Evolutionary conservation across 495 filamentous ascomycete genomes (phyloP), one percentile per base, ranked within the genome.

Genomic region (Penicillium parvum): DNA sequence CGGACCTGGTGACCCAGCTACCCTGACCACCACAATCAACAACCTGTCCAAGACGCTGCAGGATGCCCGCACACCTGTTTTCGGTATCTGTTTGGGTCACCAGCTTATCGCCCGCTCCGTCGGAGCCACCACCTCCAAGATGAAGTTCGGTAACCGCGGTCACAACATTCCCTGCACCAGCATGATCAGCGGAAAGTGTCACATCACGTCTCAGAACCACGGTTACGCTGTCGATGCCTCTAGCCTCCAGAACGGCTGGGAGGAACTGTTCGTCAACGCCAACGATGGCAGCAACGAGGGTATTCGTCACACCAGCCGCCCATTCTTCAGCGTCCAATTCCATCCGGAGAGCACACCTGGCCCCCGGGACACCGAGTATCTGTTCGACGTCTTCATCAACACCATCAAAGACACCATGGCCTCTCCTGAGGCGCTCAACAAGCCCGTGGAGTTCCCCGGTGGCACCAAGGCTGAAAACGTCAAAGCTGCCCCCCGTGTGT

Each of bases 151-250:
- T 67, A 98, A 98, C 68, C 86, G 92, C 55, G 92, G 92, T 26
- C 90, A 96, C 73, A 98, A 98, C 61, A 96, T 98, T 58, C 92
- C 92, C 18, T 96, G 92, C 72, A 97, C 90, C 16, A 95, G 86
- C 64, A 79, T 90, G 75, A 67, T 95, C 45, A 90, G 90, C 26
- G 94, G 92, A 37, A 86, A 88, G 64, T 98, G 92, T 62, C 89
- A 97, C 66, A 98, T 98, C 60, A 98, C 92, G 15, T 97, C 92
- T 3, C 92, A 98, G 64, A 98, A 98, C 59, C 90, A 96, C 61
- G 92, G 92, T 60, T 98, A 81, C 57, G 92, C 89, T 11, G 92
- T 98, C 27, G 88, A 96, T 60, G 72, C 88, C 3, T 66, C 69
- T 37, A 87, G 75, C 15, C 74, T 98, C 9, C 84, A 88, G 15